Base-by-base conservation (phyloP, 2,329 filamentous ascomycete genomes). In the Gnomoniopsis smithogilvyi region DNA sequence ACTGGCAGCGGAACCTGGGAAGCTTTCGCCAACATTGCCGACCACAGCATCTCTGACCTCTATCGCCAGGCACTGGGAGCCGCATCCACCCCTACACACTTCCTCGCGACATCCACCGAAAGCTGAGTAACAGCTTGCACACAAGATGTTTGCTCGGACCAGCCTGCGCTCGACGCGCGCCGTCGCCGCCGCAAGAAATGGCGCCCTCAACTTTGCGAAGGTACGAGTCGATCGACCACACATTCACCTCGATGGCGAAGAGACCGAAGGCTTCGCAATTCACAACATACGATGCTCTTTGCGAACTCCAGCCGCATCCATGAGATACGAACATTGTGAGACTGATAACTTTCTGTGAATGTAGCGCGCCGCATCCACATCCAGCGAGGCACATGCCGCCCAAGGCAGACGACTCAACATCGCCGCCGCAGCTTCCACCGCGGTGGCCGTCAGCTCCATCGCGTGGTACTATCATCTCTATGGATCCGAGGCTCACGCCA, bases 381-480 rank as follows among this genome's bases (percentile, higher is more conserved):
- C 86, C 68, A 84, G 83, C 78, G 89, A 89, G 76, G 82, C 85
- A 74, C 85, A 89, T 75, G 82, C 85, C 75, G 81, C 87, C 74
- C 85, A 88, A 73, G 88, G 88, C 78, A 36, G 36, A 45, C 52
- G 60, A 53, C 83, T 95, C 76, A 97, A 94, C 78, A 82, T 93
- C 70, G 90, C 93, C 74, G 92, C 91, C 72, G 85, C 87, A 71
- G 91, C 90, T 73, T 93, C 95, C 69, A 96, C 92, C 69, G 86
- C 89, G 69, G 84, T 92, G 72, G 92, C 94, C 70, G 81, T 91
- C 77, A 93, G 92, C 70, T 94, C 94, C 67, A 87, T 94, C 71
- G 93, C 91, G 69, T 98, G 93, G 92, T 98, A 97, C 82, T 96
- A 94, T 78, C 92, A 96, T 79, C 88, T 96, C 69, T 98, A 96